phyloP scores from a whole-genome alignment of 2,329 filamentous ascomycete genomes.

The Fusarium sublunatum region DNA sequence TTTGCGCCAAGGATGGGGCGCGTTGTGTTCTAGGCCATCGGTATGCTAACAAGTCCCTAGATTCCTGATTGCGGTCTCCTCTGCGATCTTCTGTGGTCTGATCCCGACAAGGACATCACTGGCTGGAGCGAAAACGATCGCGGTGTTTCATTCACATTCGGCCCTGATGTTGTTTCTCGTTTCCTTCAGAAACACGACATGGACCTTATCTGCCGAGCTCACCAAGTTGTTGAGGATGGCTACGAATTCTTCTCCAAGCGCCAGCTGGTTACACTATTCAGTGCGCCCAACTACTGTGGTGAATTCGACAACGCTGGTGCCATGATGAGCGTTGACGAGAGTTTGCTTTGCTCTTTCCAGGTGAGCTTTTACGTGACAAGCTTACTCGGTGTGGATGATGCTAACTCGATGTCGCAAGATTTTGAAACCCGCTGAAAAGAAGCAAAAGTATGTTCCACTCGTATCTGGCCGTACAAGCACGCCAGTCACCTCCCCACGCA shows the following conservation, averaged over 20 bases:
- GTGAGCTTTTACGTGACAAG: slow-evolving; percentile 57
- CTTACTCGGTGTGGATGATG: not conserved
- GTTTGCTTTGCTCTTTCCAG: slow-evolving; percentile 98
- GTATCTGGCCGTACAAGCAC: slow-evolving; percentile 68
- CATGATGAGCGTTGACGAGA: slow-evolving; percentile 99
- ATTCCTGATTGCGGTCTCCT: slow-evolving; percentile 98
- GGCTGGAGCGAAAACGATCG: slow-evolving; percentile 99
- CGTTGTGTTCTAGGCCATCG: slow-evolving; percentile 6
- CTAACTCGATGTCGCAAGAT: slow-evolving; percentile 63
- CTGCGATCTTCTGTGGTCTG: slow-evolving; percentile 97
- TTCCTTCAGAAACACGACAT: slow-evolving; percentile 99
- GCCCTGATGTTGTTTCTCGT: slow-evolving; percentile 94
- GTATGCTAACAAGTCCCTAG: slow-evolving; percentile 61
- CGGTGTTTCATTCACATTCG: slow-evolving; percentile 98
- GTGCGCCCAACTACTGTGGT: slow-evolving; percentile 98
- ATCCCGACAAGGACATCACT: slow-evolving; percentile 98
- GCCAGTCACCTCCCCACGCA: slow-evolving; percentile 41
- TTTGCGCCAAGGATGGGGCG: slow-evolving; percentile 29
- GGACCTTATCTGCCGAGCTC: slow-evolving; percentile 98
- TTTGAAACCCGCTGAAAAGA: slow-evolving; percentile 99
- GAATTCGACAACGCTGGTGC: slow-evolving; percentile 99
- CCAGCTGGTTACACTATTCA: slow-evolving; percentile 96
- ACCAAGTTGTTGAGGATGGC: slow-evolving; percentile 98
- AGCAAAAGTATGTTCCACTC: slow-evolving; percentile 98
- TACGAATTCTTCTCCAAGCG: slow-evolving; percentile 99